Percentiles rank a stretch among this genome's conserved stretches.
These are phyloP conservation scores for Henckelia pumila DNA, from an alignment of 257 asterid genomes.

Conservation along the genomic window DNA sequence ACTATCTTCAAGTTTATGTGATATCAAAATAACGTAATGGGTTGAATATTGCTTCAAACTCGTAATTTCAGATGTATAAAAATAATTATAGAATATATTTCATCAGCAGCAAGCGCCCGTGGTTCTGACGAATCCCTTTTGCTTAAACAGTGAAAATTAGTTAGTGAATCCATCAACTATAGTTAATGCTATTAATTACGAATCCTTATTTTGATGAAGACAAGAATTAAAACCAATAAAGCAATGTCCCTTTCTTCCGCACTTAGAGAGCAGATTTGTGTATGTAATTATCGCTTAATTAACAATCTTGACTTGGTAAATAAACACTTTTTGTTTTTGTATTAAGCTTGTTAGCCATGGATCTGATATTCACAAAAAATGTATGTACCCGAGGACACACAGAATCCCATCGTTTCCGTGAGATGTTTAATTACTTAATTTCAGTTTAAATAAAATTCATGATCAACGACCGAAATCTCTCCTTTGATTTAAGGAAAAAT, in stretches of 20 bases:
- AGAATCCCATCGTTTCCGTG: too few species aligned
- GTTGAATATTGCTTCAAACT: too few species aligned
- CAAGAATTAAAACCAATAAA: not conserved
- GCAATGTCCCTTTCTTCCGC: not conserved
- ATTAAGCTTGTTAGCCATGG: not conserved
- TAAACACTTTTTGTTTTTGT: not conserved
- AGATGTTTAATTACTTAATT: too few species aligned
- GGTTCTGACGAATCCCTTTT: not conserved
- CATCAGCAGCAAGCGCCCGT: not conserved
- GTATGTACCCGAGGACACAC: too few species aligned
- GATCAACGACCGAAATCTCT: too few species aligned
- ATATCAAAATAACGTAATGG: too few species aligned
- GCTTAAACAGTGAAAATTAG: not conserved
- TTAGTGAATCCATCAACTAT: not conserved
- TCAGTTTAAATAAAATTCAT: too few species aligned
- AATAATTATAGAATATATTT: too few species aligned
- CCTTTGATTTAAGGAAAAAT: too few species aligned
- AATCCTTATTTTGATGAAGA: not conserved
- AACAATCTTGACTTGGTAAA: not conserved
- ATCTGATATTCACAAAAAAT: too few species aligned
- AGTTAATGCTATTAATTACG: too few species aligned
- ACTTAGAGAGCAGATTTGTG: not conserved
- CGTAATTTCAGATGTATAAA: not conserved
- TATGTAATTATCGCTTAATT: not conserved
- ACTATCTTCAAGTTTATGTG: too few species aligned